Evolutionary conservation across 2,329 filamentous ascomycete species (phyloP).

Genomic region (Aureobasidium leucospermi): DNA sequence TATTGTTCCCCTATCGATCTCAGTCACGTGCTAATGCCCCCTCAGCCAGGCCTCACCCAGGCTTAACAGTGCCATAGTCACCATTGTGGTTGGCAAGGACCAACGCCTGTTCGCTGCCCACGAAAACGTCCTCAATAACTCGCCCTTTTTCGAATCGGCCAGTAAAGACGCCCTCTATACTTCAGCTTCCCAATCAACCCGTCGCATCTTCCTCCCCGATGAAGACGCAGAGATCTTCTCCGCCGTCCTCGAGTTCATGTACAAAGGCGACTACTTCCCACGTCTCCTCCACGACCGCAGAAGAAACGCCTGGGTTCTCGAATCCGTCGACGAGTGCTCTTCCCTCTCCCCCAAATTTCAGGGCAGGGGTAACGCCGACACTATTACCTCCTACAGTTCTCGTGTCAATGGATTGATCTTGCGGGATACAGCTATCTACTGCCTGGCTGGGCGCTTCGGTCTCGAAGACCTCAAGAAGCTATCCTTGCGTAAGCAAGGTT

Average conservation of each 20-base stretch:
- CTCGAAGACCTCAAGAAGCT: slow-evolving; percentile 88
- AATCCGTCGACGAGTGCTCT: slow-evolving; percentile 38
- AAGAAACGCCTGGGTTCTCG: slow-evolving; percentile 82
- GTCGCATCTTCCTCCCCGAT: slow-evolving; percentile 70
- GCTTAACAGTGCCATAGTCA: slow-evolving; percentile 69
- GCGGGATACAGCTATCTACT: slow-evolving; percentile 91
- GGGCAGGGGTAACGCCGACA: slow-evolving; percentile 57
- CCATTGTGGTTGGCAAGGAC: slow-evolving; percentile 74
- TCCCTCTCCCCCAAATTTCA: slow-evolving; percentile 27
- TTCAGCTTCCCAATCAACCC: slow-evolving; percentile 54
- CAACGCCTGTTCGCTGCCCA: slow-evolving; percentile 90
- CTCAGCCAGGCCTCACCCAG: slow-evolving; percentile 31
- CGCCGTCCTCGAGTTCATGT: slow-evolving; percentile 89
- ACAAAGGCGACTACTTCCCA: slow-evolving; percentile 94
- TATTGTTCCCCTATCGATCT: background rate
- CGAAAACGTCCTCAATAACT: slow-evolving; percentile 81
- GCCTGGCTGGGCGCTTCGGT: slow-evolving; percentile 81
- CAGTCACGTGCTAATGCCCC: background rate
- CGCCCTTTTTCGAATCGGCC: slow-evolving; percentile 62
- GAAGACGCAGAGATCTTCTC: slow-evolving; percentile 89
- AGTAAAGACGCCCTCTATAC: slow-evolving; percentile 14
- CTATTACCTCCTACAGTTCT: slow-evolving; percentile 67
- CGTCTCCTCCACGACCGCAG: slow-evolving; percentile 81
- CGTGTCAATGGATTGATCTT: slow-evolving; percentile 66
- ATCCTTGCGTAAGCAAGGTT: slow-evolving; percentile 86